Evolutionary conservation across 2,329 filamentous ascomycete genomes (phyloP), one percentile per base, ranked within the genome.

Genomic region (Huntiella savannae): DNA sequence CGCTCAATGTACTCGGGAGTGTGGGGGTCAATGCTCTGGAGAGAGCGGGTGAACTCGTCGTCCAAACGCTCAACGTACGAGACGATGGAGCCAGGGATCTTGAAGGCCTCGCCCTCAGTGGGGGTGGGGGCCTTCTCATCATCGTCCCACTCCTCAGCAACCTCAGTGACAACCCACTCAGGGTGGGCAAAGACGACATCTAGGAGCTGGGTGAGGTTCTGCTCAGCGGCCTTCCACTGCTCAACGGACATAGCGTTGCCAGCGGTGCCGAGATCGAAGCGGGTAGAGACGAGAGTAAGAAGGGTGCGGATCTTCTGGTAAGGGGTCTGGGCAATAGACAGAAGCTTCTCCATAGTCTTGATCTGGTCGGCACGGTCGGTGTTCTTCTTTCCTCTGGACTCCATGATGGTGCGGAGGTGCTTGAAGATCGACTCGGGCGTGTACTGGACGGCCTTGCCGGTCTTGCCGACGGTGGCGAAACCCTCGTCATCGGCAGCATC

Each of bases 361-460:
- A 98, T 96, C 66, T 98, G 91, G 66, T 98, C 91, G 40, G 75
- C 60, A 42, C 86, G 80, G 63, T 98, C 91, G 53, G 91, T 95
- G 70, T 96, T 96, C 76, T 98, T 98, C 72, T 94, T 92, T 61
- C 91, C 91, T 69, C 91, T 77, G 49, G 88, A 87, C 68, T 98
- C 91, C 60, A 96, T 71, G 58, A 98, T 96, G 45, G 78, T 75
- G 49, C 88, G 78, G 45, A 98, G 73, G 63, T 96, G 86, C 71
- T 98, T 98, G 63, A 96, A 81, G 59, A 98, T 98, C 62, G 87
- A 91, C 69, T 98, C 91, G 16, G 88, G 82, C 10, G 92, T 98
- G 64, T 93, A 96, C 57, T 83, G 79, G 49, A 96, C 71, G 45
- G 84, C 77, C 62, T 85, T 85, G 53, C 91, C 91, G 55, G 87